Base-by-base conservation (phyloP, 257 asterid genomes). In the Solanum pinnatisectum region DNA sequence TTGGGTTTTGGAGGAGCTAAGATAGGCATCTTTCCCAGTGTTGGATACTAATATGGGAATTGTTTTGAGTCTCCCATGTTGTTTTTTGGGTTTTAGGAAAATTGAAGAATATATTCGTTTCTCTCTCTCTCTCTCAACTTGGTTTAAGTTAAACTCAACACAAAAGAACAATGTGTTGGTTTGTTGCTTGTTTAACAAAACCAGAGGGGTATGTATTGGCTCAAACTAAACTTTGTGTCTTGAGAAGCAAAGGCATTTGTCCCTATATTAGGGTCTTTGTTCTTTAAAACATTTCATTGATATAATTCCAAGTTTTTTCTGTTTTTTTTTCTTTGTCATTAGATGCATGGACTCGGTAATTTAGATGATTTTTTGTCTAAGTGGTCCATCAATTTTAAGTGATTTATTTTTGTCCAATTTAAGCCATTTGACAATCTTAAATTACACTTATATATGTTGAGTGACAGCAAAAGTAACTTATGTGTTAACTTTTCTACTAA, bases 211-310 rank as follows among this genome's bases (percentile, higher is more conserved):
- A 70, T 84, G 73, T 93, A 90, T 91, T 89, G 91, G 89, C 90
- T 93, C 90, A 88, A 93, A 87, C 93, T 87, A 91, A 46, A 82
- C 86, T 88, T 86, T 60, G 18, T 94, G 97, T 93, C 97, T 88
- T 86, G 90, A 88, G 92, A 86, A 90, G 79, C 88, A 68, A 89
- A 89, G 91, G 92, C 98, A 91, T 60, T 36, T 83, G 92, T 90
- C 96, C 91, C 90, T 86, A 84, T 89, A 90, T 88, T 49, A 87
- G 92, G 95, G 87, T 3, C 88, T 73, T 33, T 89, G 92, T 82
- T 82, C 27, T 82, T 82, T 18, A 82, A 82, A 44, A 49, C 20
- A 49, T 49, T 13, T 49, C 70, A 82, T 49, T 1, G 86, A 49
- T 30, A 35, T 49, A 82, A 82, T 49, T 44, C 12, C 86, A 49